Base-by-base conservation (phyloP, 164 flowering plant species). In the Warburgia ugandensis region DNA sequence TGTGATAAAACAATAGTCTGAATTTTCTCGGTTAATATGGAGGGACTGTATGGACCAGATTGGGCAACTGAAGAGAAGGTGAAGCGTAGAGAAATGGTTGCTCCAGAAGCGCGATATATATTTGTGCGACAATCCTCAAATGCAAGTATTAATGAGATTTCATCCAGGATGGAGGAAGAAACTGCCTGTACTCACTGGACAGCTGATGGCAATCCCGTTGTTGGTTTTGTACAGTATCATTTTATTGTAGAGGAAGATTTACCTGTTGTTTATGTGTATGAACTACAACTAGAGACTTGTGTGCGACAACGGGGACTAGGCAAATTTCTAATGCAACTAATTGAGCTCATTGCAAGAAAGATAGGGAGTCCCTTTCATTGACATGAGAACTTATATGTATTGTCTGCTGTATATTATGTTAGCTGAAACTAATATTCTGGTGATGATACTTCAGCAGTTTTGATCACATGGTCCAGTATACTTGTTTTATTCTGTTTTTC, bases 211-310 rank as follows among this genome's bases (percentile, higher is more conserved):
- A 64, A 70, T 17, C 42, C 68, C 9, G 35, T 79, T 54, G 87
- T 84, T 36, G 99, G 95, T 30, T 94, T 94, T 75, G 83, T 86
- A 7, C 92, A 89, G 9, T 89, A 69, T 48, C 83, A 96, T 11
- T 89, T 89, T 71, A 56, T 64, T 37, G 26, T 81, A 22, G 99
- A 89, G 75, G 99, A 94, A 60, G 90, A 84, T 28, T 32, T 84
- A 29, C 99, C 99, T 29, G 94, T 89, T 52, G 63, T 81, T 28
- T 94, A 89, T 69, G 80, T 89, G 30, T 94, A 89, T 71, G 99
- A 94, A 56, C 57, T 94, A 33, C 99, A 94, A 66, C 81, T 94
- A 37, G 90, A 84, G 72, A 65, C 75, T 62, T 69, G 25, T 52
- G 72, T 79, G 21, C 97, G 77, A 55, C 79, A 94, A 57, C 89